A percentile compares a stretch with the other conserved stretches of the same genome.
Evolutionary conservation across 2,329 filamentous ascomycete genomes (phyloP).

Genomic region (Pseudogymnoascus pannorum): DNA sequence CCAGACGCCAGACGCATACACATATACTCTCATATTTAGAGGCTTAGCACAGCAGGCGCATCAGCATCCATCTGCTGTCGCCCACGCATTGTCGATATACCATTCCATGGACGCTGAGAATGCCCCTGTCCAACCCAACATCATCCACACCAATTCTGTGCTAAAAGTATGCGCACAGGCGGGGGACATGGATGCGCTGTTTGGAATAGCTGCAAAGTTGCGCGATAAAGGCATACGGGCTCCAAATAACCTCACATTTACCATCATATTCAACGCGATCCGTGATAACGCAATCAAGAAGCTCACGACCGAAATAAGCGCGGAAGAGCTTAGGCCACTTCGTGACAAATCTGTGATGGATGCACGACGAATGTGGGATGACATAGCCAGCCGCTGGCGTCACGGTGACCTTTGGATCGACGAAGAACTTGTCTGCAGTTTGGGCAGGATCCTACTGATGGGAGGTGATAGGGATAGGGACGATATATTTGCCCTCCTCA

Average conservation of each 20-base stretch:
- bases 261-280: constrained; percentile 74
- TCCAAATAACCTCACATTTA: constrained; percentile 69
- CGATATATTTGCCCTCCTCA: constrained; percentile 66
- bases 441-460: constrained; percentile 70
- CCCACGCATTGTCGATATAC: constrained; percentile 69
- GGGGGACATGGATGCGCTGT: constrained; percentile 70
- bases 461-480: constrained; percentile 58
- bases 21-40: constrained; percentile 75
- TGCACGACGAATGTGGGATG: constrained; percentile 71
- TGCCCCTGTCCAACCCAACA: constrained; percentile 60
- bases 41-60: constrained; percentile 61
- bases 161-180: constrained; percentile 72
- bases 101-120: constrained; percentile 61
- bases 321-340: constrained; percentile 29
- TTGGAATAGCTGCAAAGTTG: constrained; percentile 65
- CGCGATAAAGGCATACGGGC: constrained; percentile 54
- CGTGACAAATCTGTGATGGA: constrained; percentile 48
- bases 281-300: constrained; percentile 37
- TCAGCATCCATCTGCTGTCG: constrained; percentile 47
- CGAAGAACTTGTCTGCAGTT: constrained; percentile 69
- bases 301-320: constrained; percentile 20
- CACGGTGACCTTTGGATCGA: constrained; percentile 65
- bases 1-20: constrained; percentile 71
- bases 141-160: constrained; percentile 83
- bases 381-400: constrained; percentile 70